Evolutionary conservation across 2,329 filamentous ascomycete species (phyloP).

Genomic region (Alternaria angustiovoidea): DNA sequence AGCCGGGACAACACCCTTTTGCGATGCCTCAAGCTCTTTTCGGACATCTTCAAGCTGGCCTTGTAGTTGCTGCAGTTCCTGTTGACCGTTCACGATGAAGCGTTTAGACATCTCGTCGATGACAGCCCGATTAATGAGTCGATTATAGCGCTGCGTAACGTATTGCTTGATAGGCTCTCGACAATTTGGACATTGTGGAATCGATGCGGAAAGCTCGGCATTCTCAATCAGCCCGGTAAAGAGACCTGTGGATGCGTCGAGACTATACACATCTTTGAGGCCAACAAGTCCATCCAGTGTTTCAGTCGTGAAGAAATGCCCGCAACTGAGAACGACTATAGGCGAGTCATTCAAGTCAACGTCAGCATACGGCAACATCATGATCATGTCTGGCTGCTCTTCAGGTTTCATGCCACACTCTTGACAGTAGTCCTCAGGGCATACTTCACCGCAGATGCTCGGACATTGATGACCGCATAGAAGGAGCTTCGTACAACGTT

Average conservation of each 20-base stretch:
- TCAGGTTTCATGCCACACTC: constrained; percentile 30
- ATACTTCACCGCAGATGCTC: constrained; percentile 41
- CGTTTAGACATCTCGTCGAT: constrained; percentile 51
- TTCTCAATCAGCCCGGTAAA: constrained; percentile 39
- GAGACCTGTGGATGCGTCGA: constrained; percentile 19
- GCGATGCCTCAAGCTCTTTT: constrained; percentile 25
- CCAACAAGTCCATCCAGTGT: constrained; percentile 41
- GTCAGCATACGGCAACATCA: constrained; percentile 32
- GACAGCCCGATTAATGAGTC: constrained; percentile 48
- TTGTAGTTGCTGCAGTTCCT: constrained; percentile 37
- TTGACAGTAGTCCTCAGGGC: constrained; percentile 34
- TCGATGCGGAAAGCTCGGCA: constrained; percentile 23
- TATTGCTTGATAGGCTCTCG: constrained; percentile 43
- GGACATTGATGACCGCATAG: constrained; percentile 46
- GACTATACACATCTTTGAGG: constrained; percentile 36
- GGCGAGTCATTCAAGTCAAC: constrained; percentile 42
- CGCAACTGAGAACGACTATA: constrained; percentile 35
- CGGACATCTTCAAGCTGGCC: constrained; percentile 23
- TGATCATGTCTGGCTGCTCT: constrained; percentile 36
- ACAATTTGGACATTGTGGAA: constrained; percentile 48
- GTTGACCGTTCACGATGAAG: constrained; percentile 45
- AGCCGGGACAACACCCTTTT: constrained; percentile 2
- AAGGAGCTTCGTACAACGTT: constrained; percentile 37
- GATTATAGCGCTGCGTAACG: constrained; percentile 48
- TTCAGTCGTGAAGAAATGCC: constrained; percentile 45